These are phyloP conservation scores for Saposhnikovia divaricata DNA, from an alignment of 129 eudicot genomes.

Conservation along the genomic window DNA sequence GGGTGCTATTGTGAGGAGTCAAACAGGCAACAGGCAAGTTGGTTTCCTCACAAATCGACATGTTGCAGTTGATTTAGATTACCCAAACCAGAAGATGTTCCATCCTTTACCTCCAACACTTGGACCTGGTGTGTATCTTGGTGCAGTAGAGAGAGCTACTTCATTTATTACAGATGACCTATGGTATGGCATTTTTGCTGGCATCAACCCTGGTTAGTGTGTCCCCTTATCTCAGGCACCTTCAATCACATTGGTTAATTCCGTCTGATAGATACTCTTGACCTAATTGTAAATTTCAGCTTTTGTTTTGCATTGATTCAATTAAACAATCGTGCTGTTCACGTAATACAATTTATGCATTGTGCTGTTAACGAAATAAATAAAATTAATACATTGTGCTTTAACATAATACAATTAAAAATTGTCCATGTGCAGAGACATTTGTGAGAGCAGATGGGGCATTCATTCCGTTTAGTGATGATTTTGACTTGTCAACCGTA, in stretches of 20 bases:
- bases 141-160: constrained; percentile 97
- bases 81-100: constrained; percentile 97
- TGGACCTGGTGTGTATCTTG: constrained; percentile 96
- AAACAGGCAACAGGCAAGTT: constrained; percentile 82
- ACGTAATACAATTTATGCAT: neutral
- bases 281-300: neutral
- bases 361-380: neutral
- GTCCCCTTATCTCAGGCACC: neutral
- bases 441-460: constrained; percentile 99
- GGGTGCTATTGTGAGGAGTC: constrained; percentile 99
- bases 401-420: neutral
- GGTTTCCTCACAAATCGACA: constrained; percentile 97
- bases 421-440: constrained; percentile 56
- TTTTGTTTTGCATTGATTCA: neutral
- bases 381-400: neutral
- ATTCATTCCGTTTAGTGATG: constrained; percentile 89
- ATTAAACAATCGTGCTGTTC: neutral
- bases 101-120: constrained; percentile 97
- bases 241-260: neutral
- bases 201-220: constrained; percentile 78
- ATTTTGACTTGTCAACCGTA: constrained; percentile 80
- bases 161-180: constrained; percentile 93
- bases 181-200: constrained; percentile 95
- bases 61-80: constrained; percentile 87
- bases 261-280: neutral